Evolutionary conservation across 208 protist species (phyloP).

Genomic region (Acanthamoeba sp.): DNA sequence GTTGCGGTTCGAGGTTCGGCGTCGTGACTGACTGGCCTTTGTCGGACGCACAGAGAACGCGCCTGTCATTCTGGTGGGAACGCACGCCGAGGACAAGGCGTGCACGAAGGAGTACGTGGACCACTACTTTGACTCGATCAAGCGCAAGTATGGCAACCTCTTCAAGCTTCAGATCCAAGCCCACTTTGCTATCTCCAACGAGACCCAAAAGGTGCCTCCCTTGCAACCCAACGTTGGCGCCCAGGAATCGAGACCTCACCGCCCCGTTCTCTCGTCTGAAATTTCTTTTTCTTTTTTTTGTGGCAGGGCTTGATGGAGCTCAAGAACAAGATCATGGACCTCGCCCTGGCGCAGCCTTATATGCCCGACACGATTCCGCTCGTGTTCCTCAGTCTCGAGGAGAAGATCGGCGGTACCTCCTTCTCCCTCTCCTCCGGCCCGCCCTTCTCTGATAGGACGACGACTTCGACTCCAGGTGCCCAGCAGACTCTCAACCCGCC

Average conservation of each 20-base stretch:
- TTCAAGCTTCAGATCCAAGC: conserved; percentile 62
- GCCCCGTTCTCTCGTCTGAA: not conserved
- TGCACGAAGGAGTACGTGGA: conserved; percentile 75
- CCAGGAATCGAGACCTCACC: not conserved
- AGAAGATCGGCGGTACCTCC: conserved; percentile 24
- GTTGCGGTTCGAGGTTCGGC: no score
- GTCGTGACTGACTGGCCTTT: not conserved
- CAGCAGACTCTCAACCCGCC: conserved; percentile 69
- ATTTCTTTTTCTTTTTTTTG: no score
- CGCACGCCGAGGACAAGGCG: conserved; percentile 67
- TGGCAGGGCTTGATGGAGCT: conserved; percentile 53
- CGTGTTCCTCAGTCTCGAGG: not conserved
- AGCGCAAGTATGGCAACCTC: conserved; percentile 51
- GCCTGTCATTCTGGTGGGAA: conserved; percentile 69
- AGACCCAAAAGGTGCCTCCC: conserved; percentile 52
- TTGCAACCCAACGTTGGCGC: not conserved
- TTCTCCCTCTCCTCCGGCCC: not conserved
- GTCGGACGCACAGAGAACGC: not conserved
- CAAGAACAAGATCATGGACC: conserved; percentile 48
- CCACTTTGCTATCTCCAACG: conserved; percentile 63
- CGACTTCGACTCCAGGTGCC: not conserved
- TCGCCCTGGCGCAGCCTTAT: conserved; percentile 68
- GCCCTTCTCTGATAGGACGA: not conserved
- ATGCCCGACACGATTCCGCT: conserved; percentile 66
- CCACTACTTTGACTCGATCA: conserved; percentile 68